A percentile compares a stretch with the other conserved stretches of the same genome.
These are phyloP conservation scores for Grigorovia jiainica DNA, from an alignment of 805 yeast genomes.

Conservation along the genomic window DNA sequence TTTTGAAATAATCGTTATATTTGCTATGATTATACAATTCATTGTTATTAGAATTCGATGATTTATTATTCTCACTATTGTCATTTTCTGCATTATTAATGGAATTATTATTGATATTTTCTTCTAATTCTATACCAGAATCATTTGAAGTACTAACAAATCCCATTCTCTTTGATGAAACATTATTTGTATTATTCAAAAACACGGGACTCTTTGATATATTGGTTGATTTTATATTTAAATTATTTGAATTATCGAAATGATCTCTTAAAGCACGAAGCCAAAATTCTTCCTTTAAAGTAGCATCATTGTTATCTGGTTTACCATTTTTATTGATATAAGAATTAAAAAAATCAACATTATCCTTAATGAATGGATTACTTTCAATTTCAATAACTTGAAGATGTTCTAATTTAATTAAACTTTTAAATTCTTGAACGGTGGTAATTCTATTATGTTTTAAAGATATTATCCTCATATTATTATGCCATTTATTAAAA, in stretches of 20 bases:
- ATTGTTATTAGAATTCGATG: slow-evolving; percentile 1
- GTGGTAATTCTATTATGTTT: slow-evolving; percentile 44
- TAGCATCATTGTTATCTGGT: slow-evolving; percentile 23
- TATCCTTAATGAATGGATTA: slow-evolving; percentile 48
- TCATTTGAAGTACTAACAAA: slow-evolving; percentile 22
- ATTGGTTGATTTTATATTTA: background rate
- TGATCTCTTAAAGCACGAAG: slow-evolving; percentile 24
- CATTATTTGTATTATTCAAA: slow-evolving; percentile 11
- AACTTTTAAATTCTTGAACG: slow-evolving; percentile 40
- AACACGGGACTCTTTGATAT: slow-evolving; percentile 1
- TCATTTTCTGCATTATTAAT: background rate
- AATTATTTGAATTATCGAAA: slow-evolving; percentile 9
- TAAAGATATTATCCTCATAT: slow-evolving; percentile 50
- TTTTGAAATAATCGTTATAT: slow-evolving; percentile 54
- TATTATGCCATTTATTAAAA: slow-evolving; percentile 27
- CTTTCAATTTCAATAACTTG: slow-evolving; percentile 51
- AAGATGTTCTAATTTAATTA: slow-evolving; percentile 43
- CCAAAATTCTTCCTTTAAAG: slow-evolving; percentile 33
- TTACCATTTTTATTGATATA: slow-evolving; percentile 11
- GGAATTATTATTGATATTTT: background rate
- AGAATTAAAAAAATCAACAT: slow-evolving; percentile 34
- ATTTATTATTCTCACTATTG: background rate
- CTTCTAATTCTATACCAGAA: background rate
- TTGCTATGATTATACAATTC: slow-evolving; percentile 30
- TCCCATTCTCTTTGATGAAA: slow-evolving; percentile 68